Conservation (phyloP, 345 rosid species). For the Eutrema heterophyllum region DNA sequence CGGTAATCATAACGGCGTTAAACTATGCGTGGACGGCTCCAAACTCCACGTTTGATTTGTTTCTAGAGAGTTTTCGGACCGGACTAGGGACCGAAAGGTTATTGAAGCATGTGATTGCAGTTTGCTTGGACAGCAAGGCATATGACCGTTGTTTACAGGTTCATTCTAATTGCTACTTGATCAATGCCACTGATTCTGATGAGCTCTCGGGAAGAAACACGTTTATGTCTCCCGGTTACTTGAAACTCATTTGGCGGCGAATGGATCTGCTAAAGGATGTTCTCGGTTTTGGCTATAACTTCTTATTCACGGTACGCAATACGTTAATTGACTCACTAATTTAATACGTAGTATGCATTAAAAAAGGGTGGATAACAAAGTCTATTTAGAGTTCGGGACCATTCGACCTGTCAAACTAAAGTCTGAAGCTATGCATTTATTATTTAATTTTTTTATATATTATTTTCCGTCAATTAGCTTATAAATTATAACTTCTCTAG, state of each 20-base stretch:
- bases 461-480: no score
- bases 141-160: constrained; percentile 35
- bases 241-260: constrained; percentile 63
- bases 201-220: constrained; percentile 32
- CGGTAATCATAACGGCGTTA: constrained; percentile 52
- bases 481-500: no score
- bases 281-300: constrained; percentile 44
- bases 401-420: not conserved
- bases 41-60: constrained; percentile 44
- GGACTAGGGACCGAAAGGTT: constrained; percentile 41
- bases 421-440: no score
- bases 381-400: not conserved
- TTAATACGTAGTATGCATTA: not conserved
- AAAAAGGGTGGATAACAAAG: no score
- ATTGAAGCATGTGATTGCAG: constrained; percentile 35
- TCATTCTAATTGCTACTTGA: constrained; percentile 44
- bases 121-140: constrained; percentile 48
- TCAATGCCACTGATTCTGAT: constrained; percentile 20
- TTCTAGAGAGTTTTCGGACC: constrained; percentile 42
- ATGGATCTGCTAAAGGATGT: constrained; percentile 39
- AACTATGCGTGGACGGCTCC: constrained; percentile 60
- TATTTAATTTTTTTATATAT: no score
- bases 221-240: constrained; percentile 41
- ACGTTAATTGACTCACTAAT: not conserved
- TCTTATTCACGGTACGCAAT: constrained; percentile 53